These are phyloP conservation scores for Cutaneotrichosporon cutaneum DNA, from an alignment of 1,284 basidiomycete genomes.

Conservation along the genomic window DNA sequence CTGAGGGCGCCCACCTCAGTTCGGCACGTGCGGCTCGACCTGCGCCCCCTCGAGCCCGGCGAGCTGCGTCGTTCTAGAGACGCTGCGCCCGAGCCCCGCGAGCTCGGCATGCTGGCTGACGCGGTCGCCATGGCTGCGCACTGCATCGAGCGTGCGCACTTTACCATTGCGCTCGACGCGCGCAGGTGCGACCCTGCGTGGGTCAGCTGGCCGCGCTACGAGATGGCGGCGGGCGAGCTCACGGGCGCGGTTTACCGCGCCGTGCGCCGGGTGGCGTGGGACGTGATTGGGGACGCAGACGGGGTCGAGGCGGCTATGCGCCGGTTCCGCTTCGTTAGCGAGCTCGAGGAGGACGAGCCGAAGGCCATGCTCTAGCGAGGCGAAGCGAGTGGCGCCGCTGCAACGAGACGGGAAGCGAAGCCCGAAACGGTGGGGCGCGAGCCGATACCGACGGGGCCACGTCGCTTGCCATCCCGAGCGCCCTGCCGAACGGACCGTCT, in stretches of 20 bases:
- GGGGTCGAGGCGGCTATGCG: neutral
- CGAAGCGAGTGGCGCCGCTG: neutral
- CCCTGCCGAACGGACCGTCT: neutral
- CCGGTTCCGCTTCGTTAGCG: neutral
- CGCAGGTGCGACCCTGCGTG: neutral
- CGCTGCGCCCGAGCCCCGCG: neutral
- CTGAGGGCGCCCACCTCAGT: neutral
- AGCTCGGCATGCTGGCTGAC: slow-evolving; percentile 8
- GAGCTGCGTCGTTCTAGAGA: slow-evolving; percentile 2
- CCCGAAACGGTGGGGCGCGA: neutral
- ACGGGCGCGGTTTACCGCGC: neutral
- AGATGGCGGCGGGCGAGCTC: neutral
- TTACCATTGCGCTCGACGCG: slow-evolving; percentile 2
- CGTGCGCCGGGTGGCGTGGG: neutral
- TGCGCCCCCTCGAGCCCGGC: slow-evolving; percentile 4
- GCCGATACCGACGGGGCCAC: neutral
- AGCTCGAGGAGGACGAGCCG: neutral
- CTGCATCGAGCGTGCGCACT: neutral
- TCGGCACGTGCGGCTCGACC: neutral
- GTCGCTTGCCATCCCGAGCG: neutral
- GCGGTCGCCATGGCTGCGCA: slow-evolving; percentile 2
- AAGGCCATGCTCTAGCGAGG: neutral
- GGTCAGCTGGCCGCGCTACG: slow-evolving; percentile 2
- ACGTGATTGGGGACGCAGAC: slow-evolving; percentile 1
- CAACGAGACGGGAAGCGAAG: neutral